Percentiles rank a stretch among this genome's conserved stretches.
phyloP scores from a whole-genome alignment of 2,329 filamentous ascomycete genomes.

The Epichloe sp. region DNA sequence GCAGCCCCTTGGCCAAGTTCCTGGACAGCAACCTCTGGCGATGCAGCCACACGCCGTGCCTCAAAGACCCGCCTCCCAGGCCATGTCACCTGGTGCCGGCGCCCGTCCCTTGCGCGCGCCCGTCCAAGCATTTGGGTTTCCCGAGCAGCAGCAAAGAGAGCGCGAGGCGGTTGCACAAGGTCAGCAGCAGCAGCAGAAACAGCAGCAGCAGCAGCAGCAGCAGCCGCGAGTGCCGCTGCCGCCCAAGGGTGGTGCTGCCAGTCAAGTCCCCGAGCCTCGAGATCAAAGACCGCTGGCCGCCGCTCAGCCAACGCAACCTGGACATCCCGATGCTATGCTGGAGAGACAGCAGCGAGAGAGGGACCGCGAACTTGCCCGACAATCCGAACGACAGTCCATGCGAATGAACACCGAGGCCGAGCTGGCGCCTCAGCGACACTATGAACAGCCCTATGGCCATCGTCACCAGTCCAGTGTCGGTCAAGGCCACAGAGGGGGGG shows the following conservation, averaged over 20 bases:
- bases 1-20: constrained; percentile 1
- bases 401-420: constrained; percentile 39
- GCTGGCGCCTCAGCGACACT: constrained; percentile 25
- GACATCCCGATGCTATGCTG: constrained; percentile 4
- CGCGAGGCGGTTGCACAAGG: constrained; percentile 4
- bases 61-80: constrained; percentile 27
- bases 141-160: constrained; percentile 21
- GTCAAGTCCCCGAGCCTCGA: constrained; percentile 5
- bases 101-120: constrained; percentile 30
- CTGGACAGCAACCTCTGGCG: constrained; percentile 15
- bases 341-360: constrained; percentile 11
- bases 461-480: constrained; percentile 26
- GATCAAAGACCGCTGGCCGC: constrained; percentile 6
- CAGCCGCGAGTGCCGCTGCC: constrained; percentile 3
- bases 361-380: constrained; percentile 7
- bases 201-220: neutral
- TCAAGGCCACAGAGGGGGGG: constrained; percentile 22
- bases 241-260: neutral
- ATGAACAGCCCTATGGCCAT: constrained; percentile 29
- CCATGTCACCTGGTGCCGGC: constrained; percentile 31
- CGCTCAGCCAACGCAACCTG: constrained; percentile 1
- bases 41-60: constrained; percentile 24
- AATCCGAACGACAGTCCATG: constrained; percentile 18
- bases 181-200: constrained; percentile 18
- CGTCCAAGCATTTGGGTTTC: constrained; percentile 28